These are phyloP conservation scores for Aspergillus clavatus DNA, from an alignment of 2,329 filamentous ascomycete genomes.

Conservation along the genomic window DNA sequence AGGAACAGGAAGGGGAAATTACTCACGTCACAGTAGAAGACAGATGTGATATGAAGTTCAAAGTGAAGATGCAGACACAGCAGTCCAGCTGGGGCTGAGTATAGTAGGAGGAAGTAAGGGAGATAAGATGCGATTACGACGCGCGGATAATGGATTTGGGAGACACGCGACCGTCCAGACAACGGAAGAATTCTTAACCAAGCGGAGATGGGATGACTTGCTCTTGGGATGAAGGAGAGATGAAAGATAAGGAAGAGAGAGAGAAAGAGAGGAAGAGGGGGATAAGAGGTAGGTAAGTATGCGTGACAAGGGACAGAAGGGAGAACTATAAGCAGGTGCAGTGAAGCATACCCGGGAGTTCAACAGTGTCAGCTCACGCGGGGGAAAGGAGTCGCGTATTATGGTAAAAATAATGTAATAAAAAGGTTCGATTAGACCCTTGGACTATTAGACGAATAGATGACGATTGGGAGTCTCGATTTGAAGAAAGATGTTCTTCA, in stretches of 20 bases:
- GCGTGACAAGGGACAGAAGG: too few species aligned
- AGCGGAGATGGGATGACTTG: too few species aligned
- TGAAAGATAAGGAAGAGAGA: slow-evolving; percentile 6
- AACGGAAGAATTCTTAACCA: slow-evolving; percentile 1
- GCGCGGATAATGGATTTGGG: slow-evolving; percentile 14
- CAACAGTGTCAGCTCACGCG: not conserved
- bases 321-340: not conserved
- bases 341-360: not conserved
- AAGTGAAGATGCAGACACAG: slow-evolving; percentile 11
- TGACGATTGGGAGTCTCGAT: too few species aligned
- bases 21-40: not conserved
- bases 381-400: not conserved
- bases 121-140: slow-evolving; percentile 21
- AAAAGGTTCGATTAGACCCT: too few species aligned
- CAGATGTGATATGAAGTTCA: not conserved
- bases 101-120: slow-evolving; percentile 9
- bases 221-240: slow-evolving; percentile 1
- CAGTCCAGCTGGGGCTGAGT: slow-evolving; percentile 4
- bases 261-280: slow-evolving; percentile 7
- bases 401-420: slow-evolving; percentile 11
- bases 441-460: too few species aligned
- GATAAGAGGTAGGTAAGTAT: not conserved
- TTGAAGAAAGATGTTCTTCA: too few species aligned
- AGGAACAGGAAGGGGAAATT: not conserved
- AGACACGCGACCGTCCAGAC: slow-evolving; percentile 13